A percentile compares a stretch with the other conserved stretches of the same genome.
phyloP scores from a whole-genome alignment of 1,284 basidiomycete species.

The Sphaerobolus stellatus region DNA sequence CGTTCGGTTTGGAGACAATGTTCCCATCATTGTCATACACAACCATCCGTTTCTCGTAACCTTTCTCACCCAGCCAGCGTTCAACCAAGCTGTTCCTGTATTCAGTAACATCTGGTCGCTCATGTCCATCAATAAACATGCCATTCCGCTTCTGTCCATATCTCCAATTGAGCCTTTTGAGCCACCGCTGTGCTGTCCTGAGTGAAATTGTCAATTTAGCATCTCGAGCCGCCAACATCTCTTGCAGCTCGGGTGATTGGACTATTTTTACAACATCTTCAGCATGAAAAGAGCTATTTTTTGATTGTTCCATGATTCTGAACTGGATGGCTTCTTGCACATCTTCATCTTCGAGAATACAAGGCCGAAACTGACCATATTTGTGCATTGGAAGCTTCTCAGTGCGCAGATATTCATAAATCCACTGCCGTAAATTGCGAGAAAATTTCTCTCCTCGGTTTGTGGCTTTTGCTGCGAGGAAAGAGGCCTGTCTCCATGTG shows the following conservation, averaged over 20 bases:
- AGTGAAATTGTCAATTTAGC: slow-evolving; percentile 22
- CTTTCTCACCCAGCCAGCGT: too few relatives aligned
- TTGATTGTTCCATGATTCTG: slow-evolving; percentile 4
- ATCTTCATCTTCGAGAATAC: slow-evolving; percentile 23
- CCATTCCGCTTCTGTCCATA: slow-evolving; percentile 27
- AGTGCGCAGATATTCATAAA: background rate
- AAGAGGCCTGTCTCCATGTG: too few relatives aligned
- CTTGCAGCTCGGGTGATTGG: slow-evolving; percentile 22
- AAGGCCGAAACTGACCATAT: slow-evolving; percentile 11
- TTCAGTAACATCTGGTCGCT: slow-evolving; percentile 32
- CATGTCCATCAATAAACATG: slow-evolving; percentile 36
- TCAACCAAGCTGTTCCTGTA: background rate
- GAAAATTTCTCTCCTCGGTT: too few relatives aligned
- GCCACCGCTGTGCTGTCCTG: slow-evolving; percentile 28
- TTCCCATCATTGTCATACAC: too few relatives aligned
- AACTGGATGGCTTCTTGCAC: slow-evolving; percentile 15
- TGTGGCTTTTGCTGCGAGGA: too few relatives aligned
- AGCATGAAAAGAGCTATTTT: slow-evolving; percentile 24
- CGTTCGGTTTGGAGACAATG: too few relatives aligned
- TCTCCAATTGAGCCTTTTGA: slow-evolving; percentile 26
- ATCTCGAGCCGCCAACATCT: slow-evolving; percentile 3
- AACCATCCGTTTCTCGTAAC: too few relatives aligned
- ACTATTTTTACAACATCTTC: slow-evolving; percentile 30
- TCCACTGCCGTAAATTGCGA: slow-evolving; percentile 6
- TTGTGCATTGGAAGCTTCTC: background rate